A percentile compares a stretch with the other conserved stretches of the same genome.
These are phyloP conservation scores for Termitomyces sp. DNA, from an alignment of 768 basidiomycete species.

Conservation along the genomic window DNA sequence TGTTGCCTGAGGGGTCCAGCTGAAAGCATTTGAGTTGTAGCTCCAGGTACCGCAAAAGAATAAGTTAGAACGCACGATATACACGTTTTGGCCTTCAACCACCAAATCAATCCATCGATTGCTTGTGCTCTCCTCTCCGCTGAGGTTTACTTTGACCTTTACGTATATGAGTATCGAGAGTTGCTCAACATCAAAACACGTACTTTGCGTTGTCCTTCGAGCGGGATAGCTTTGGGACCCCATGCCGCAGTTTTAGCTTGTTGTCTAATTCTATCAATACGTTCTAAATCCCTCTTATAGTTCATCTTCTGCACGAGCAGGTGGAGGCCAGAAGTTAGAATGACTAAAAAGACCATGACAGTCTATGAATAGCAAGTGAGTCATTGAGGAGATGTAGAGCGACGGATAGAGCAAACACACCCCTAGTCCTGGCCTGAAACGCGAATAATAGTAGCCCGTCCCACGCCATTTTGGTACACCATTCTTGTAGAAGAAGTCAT, in stretches of 20 bases:
- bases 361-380: conserved; percentile 35
- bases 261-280: conserved; percentile 54
- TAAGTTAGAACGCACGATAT: conserved; percentile 48
- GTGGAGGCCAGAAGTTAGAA: conserved; percentile 79
- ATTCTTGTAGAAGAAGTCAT: conserved; percentile 95
- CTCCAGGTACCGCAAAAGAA: not conserved
- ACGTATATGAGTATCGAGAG: not conserved
- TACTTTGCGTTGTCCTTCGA: conserved; percentile 67
- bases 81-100: conserved; percentile 72
- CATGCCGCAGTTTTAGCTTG: conserved; percentile 74
- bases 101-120: conserved; percentile 71
- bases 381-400: not conserved
- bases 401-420: conserved; percentile 29
- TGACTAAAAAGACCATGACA: conserved; percentile 69
- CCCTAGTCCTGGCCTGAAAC: conserved; percentile 90
- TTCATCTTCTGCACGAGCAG: conserved; percentile 75
- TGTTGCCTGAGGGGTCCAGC: conserved; percentile 56
- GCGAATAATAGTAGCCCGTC: conserved; percentile 93
- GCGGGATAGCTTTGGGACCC: conserved; percentile 69
- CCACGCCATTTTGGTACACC: conserved; percentile 97
- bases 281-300: conserved; percentile 63
- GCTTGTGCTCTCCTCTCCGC: conserved; percentile 51
- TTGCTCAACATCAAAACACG: conserved; percentile 1
- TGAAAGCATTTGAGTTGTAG: conserved; percentile 17
- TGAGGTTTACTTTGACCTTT: conserved; percentile 70